Evolutionary conservation across 495 filamentous ascomycete species (phyloP).

Genomic region (Podospora anserina): DNA sequence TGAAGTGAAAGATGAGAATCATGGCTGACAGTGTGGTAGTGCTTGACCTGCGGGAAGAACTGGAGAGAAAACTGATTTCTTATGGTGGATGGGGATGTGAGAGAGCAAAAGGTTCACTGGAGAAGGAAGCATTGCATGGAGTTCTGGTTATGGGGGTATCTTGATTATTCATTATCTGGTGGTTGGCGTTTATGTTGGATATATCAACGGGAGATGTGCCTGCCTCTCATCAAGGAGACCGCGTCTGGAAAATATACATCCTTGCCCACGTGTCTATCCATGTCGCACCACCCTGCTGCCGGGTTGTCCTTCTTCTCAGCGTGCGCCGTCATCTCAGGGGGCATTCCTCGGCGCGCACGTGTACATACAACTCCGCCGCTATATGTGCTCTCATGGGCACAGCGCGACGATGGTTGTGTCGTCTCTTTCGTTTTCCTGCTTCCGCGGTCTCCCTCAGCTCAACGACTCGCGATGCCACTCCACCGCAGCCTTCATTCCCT

Average conservation of each 20-base stretch:
- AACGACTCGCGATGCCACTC: slow-evolving; percentile 45
- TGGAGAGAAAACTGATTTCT: slow-evolving; percentile 55
- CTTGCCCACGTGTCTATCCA: not conserved
- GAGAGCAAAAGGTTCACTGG: not conserved
- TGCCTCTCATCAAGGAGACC: not conserved
- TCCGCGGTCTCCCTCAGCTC: slow-evolving; percentile 8
- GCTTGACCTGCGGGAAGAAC: slow-evolving; percentile 54
- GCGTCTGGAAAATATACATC: not conserved
- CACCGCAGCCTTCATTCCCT: slow-evolving; percentile 51
- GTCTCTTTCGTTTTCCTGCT: slow-evolving; percentile 3
- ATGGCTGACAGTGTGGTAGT: slow-evolving; percentile 42
- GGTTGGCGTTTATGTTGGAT: not conserved
- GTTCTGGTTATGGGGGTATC: slow-evolving; percentile 11
- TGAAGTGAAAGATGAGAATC: not conserved
- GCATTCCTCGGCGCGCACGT: not conserved
- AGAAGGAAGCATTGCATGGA: slow-evolving; percentile 24
- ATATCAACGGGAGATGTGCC: not conserved
- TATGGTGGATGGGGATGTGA: not conserved
- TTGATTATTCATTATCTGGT: not conserved
- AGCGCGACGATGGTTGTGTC: not conserved
- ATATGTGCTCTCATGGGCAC: not conserved
- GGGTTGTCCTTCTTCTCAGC: not conserved
- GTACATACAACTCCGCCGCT: not conserved
- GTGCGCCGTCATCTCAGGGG: not conserved
- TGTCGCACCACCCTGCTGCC: not conserved